A percentile compares a stretch with the other conserved stretches of the same genome.
Evolutionary conservation across 1,139 yeast genomes (phyloP).

Genomic region (Kodamaea anthophila): DNA sequence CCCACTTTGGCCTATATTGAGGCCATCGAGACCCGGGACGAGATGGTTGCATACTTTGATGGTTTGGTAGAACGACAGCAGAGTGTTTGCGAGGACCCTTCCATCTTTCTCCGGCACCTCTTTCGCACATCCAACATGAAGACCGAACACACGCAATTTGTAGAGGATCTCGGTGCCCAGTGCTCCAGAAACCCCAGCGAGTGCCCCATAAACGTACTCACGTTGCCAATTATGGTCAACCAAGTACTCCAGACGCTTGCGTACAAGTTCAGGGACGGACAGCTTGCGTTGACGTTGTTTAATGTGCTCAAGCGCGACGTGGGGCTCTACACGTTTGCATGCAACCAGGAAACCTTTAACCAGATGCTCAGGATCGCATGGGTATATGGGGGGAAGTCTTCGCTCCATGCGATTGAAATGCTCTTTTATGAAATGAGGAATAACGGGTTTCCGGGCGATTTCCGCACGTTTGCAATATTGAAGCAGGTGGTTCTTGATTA

Average conservation of each 20-base stretch:
- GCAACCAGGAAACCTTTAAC: constrained; percentile 41
- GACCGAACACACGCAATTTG: constrained; percentile 14
- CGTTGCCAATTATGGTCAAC: constrained; percentile 36
- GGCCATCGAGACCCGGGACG: constrained; percentile 8
- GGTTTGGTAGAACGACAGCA: constrained; percentile 14
- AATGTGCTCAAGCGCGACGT: constrained; percentile 30
- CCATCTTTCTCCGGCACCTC: constrained; percentile 10
- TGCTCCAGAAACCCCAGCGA: constrained; percentile 15
- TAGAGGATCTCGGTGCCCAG: constrained; percentile 12
- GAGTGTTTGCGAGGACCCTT: constrained; percentile 2
- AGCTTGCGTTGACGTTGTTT: constrained; percentile 30
- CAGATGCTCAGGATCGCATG: constrained; percentile 33
- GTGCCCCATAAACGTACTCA: constrained; percentile 28
- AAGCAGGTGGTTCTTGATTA: constrained; percentile 34
- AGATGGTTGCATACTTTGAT: constrained; percentile 15
- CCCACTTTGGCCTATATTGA: constrained; percentile 22
- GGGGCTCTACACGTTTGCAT: constrained; percentile 27
- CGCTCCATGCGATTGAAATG: constrained; percentile 31
- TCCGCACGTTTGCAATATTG: constrained; percentile 30
- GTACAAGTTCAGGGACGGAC: constrained; percentile 30
- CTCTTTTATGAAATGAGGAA: constrained; percentile 34
- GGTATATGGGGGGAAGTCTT: constrained; percentile 35
- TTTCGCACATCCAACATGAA: constrained; percentile 12
- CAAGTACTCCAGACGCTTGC: constrained; percentile 22
- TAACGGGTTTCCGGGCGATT: constrained; percentile 37